Conservation (phyloP, 768 basidiomycete species). For the Lanmaoa rubissima region DNA sequence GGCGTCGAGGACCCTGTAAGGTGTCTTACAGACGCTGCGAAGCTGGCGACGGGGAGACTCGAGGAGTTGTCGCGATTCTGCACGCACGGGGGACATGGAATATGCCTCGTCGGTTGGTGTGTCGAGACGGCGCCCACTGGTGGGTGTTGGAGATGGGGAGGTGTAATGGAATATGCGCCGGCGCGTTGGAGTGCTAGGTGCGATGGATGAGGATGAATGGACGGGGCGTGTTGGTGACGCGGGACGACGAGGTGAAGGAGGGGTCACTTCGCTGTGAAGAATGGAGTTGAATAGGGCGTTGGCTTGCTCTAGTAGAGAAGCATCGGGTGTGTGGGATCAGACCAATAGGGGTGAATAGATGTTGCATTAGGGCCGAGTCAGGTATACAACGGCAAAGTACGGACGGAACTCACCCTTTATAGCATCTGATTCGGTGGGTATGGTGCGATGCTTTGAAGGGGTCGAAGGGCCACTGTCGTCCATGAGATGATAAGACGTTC, state of each 20-base stretch:
- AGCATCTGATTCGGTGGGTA: conserved; percentile 72
- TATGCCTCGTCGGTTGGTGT: conserved; percentile 87
- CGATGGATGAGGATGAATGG: conserved; percentile 34
- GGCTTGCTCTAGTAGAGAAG: conserved; percentile 62
- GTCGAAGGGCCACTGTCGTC: conserved; percentile 55
- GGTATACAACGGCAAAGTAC: not conserved
- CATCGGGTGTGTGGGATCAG: conserved; percentile 14
- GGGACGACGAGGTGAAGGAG: conserved; percentile 60
- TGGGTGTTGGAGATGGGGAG: conserved; percentile 58
- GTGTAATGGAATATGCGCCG: conserved; percentile 69
- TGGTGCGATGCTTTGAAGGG: conserved; percentile 58
- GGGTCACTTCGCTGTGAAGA: conserved; percentile 75
- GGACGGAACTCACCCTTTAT: conserved; percentile 54
- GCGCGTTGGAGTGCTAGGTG: conserved; percentile 45
- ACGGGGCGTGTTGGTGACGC: conserved; percentile 58
- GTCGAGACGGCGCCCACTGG: conserved; percentile 55
- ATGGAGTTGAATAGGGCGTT: conserved; percentile 79
- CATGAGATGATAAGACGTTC: conserved; percentile 61
- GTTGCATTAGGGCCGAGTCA: conserved; percentile 3
- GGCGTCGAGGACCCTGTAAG: conserved; percentile 95
- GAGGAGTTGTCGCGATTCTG: conserved; percentile 77
- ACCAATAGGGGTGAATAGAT: conserved; percentile 14
- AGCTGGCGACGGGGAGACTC: conserved; percentile 80
- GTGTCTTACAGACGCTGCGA: conserved; percentile 87
- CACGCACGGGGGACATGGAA: conserved; percentile 85